These are phyloP conservation scores for Pyrenophora tritici-repentis DNA, from an alignment of 2,329 filamentous ascomycete genomes.

Conservation along the genomic window DNA sequence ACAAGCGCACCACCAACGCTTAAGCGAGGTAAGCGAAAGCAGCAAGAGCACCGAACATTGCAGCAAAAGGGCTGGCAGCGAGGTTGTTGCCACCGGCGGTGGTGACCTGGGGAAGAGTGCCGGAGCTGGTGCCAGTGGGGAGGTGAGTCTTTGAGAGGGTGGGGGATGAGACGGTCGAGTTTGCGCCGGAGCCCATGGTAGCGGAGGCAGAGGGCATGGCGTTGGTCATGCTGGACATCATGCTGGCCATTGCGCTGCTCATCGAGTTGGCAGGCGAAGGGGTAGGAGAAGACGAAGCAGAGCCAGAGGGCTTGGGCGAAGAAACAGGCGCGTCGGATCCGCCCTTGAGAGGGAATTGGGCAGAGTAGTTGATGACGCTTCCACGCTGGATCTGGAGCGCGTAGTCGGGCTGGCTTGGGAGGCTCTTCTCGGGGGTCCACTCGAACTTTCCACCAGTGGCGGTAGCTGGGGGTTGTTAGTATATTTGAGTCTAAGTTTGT, in stretches of 20 bases:
- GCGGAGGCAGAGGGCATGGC: conserved; percentile 33
- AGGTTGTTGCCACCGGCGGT: conserved; percentile 37
- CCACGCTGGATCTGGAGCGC: conserved; percentile 64
- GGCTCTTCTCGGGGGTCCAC: conserved; percentile 55
- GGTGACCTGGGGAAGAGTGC: conserved; percentile 17
- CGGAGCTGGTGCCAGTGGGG: conserved; percentile 15
- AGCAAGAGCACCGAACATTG: conserved; percentile 49
- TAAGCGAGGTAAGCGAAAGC: conserved; percentile 50
- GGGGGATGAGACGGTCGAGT: conserved; percentile 35
- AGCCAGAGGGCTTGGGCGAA: conserved; percentile 16
- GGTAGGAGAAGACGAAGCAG: conserved; percentile 16
- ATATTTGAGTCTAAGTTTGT: neutral
- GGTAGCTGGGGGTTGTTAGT: conserved; percentile 38
- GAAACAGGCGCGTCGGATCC: conserved; percentile 30
- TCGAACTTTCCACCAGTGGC: conserved; percentile 55
- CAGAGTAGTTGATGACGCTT: conserved; percentile 60
- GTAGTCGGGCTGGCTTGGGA: conserved; percentile 57
- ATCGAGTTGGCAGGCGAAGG: conserved; percentile 19
- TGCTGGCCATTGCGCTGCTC: conserved; percentile 10
- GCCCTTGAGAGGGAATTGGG: conserved; percentile 51
- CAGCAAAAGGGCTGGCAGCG: conserved; percentile 45
- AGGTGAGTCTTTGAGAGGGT: conserved; percentile 28
- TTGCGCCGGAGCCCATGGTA: conserved; percentile 25
- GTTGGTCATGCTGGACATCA: conserved; percentile 31
- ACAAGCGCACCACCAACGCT: too few relatives aligned